These are phyloP conservation scores for Myrmaecium sp. DNA, from an alignment of 2,329 filamentous ascomycete species.

Conservation along the genomic window DNA sequence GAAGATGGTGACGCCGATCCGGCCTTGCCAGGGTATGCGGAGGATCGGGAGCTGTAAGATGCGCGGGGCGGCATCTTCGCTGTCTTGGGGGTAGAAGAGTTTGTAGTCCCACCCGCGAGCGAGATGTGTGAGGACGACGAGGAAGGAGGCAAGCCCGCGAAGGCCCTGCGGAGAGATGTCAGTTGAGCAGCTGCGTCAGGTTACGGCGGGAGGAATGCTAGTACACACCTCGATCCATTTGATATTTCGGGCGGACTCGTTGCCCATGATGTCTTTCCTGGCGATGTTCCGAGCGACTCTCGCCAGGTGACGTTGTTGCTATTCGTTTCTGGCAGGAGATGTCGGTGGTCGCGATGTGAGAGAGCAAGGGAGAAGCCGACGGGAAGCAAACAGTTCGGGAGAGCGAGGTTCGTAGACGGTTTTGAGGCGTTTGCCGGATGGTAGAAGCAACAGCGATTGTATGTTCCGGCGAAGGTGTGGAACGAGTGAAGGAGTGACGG, in stretches of 20 bases:
- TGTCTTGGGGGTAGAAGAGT: slow-evolving; percentile 32
- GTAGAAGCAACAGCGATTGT: too few relatives aligned
- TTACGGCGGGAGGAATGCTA: background rate
- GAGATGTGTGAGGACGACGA: slow-evolving; percentile 36
- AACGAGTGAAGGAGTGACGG: too few relatives aligned
- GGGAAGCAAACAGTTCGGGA: too few relatives aligned
- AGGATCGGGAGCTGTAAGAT: slow-evolving; percentile 34
- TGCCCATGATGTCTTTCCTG: slow-evolving; percentile 12
- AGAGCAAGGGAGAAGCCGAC: too few relatives aligned
- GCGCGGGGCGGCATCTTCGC: slow-evolving; percentile 23
- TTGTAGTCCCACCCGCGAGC: slow-evolving; percentile 34
- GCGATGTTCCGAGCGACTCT: too few relatives aligned
- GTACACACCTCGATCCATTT: slow-evolving; percentile 25
- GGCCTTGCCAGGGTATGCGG: slow-evolving; percentile 39
- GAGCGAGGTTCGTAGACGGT: too few relatives aligned
- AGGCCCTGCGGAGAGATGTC: slow-evolving; percentile 23
- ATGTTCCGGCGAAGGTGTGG: too few relatives aligned
- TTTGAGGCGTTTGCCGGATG: too few relatives aligned
- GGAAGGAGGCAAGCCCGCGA: slow-evolving; percentile 35
- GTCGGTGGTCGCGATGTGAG: too few relatives aligned
- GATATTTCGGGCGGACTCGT: slow-evolving; percentile 20
- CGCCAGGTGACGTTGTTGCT: too few relatives aligned
- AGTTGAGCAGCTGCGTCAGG: slow-evolving; percentile 1
- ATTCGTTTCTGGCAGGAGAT: too few relatives aligned
- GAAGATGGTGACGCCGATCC: slow-evolving; percentile 39